These are phyloP conservation scores for Plasmodium chabaudi DNA, from an alignment of 169 alveolate species.

Conservation along the genomic window DNA sequence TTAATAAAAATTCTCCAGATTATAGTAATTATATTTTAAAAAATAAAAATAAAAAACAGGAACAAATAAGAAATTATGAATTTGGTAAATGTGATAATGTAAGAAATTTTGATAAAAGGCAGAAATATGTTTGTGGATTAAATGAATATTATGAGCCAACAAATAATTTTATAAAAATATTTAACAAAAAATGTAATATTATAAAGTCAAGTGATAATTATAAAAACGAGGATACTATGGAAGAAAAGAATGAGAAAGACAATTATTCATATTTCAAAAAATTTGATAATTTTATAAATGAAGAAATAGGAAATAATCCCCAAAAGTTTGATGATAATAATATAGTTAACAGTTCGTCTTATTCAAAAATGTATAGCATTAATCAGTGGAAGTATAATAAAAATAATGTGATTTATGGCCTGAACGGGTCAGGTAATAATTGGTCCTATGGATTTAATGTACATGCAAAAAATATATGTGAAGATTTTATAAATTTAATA, in stretches of 20 bases:
- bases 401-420: conserved; percentile 45
- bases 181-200: background rate
- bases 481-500: conserved; percentile 28
- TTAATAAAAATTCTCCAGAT: conserved; percentile 3
- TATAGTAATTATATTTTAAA: background rate
- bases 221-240: background rate
- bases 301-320: background rate
- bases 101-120: background rate
- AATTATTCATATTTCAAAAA: background rate
- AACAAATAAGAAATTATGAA: background rate
- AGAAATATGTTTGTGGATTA: conserved; percentile 52
- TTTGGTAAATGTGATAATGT: background rate
- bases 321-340: background rate
- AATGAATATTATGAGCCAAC: conserved; percentile 58
- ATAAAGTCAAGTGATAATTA: background rate
- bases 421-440: conserved; percentile 75
- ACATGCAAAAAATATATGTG: conserved; percentile 71
- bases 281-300: background rate
- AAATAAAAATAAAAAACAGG: background rate
- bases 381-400: conserved; percentile 60
- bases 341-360: no score
- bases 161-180: conserved; percentile 47
- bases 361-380: background rate
- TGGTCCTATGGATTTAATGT: conserved; percentile 75
- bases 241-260: background rate